Percentiles rank a stretch among this genome's conserved stretches.
These are phyloP conservation scores for Pouteria glomerata DNA, from an alignment of 148 eudicot genomes.

Conservation along the genomic window DNA sequence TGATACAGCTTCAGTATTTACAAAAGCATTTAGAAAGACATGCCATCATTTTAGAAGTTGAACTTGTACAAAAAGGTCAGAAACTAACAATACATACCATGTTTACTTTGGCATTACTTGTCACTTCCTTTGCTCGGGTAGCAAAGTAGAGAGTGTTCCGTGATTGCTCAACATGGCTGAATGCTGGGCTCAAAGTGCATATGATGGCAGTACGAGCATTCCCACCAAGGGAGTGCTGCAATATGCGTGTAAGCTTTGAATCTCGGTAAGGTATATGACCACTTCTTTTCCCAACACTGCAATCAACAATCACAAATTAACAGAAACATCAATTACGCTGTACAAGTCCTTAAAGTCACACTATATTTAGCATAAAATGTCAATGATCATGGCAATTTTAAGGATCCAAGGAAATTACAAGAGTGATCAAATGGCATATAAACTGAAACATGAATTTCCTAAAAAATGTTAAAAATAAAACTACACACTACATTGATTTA, in stretches of 20 bases:
- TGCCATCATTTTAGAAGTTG: background rate
- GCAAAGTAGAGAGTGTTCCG: conserved; percentile 82
- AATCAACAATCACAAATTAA: conserved; percentile 6
- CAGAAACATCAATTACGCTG: background rate
- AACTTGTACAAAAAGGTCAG: background rate
- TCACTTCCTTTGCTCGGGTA: conserved; percentile 90
- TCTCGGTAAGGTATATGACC: conserved; percentile 91
- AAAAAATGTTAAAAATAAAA: no score
- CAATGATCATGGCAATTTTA: background rate
- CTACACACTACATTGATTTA: no score
- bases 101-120: conserved; percentile 89
- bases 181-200: conserved; percentile 92
- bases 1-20: background rate
- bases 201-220: conserved; percentile 96
- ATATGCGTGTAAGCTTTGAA: conserved; percentile 88
- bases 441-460: no score
- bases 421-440: background rate
- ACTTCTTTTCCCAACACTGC: conserved; percentile 73
- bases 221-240: conserved; percentile 93
- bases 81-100: conserved; percentile 40
- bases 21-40: background rate
- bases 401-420: background rate
- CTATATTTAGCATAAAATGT: background rate
- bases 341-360: background rate
- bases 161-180: conserved; percentile 78